Evolutionary conservation across 805 yeast species (phyloP), one percentile per base, ranked within the genome.

Genomic region (Dipodascopsis uninucleata): DNA sequence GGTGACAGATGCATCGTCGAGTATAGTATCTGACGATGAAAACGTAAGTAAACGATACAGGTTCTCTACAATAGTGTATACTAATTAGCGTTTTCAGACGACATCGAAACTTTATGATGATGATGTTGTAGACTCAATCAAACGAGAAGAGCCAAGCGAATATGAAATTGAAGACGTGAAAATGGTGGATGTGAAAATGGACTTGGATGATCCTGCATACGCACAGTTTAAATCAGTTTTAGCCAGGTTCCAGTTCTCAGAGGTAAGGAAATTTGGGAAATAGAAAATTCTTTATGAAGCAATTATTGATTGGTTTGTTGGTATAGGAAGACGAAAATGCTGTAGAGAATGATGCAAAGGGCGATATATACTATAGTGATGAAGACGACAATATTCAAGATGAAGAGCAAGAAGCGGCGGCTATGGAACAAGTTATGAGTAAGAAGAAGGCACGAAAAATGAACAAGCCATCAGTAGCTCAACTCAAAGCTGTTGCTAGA

Each of bases 391-490:
- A 58, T 9, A 58, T 49, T 9, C 57, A 60, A 28, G 56, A 57
- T 31, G 60, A 59, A 28, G 64, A 54, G 4, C 59, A 62, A 32
- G 56, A 41, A 18, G 56, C 47, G 8, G 56, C 35, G 28, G 49
- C 36, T 16, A 33, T 39, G n/a, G 58, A 53, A 16, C 55, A 56
- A 4, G 45, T 52, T 24, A 49, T 73, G 12, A 77, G 72, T 45
- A 71, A 77, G 42, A 80, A 82, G 59, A 65, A 71, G 21, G 33
- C 37, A 9, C 70, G 79, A 33, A 71, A 71, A 49, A 58, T 64
- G 36, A 70, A 73, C 39, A 80, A 81, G 55, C 75, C 86, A 0
- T 75, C 93, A 1, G 63, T 90, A 12, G 78, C 89, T 0, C 69
- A 71, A 6, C 67, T 90, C 41, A 90, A 89, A 60, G 71, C 83